Conservation (phyloP, 1,284 basidiomycete genomes). For the Marasmius oreades region DNA sequence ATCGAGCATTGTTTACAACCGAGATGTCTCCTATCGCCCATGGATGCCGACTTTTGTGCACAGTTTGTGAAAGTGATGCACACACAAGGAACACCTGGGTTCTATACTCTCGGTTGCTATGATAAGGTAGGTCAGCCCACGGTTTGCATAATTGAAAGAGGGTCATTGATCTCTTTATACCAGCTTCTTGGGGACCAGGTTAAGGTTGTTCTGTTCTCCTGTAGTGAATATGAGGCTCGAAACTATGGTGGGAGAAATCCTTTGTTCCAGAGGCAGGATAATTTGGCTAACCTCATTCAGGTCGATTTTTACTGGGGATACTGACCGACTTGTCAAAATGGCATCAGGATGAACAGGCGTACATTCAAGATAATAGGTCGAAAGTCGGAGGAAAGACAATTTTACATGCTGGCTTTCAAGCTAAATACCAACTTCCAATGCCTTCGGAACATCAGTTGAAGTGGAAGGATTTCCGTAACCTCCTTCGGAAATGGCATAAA, state of each 20-base stretch:
- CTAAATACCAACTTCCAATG: slow-evolving; percentile 38
- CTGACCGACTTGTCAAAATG: slow-evolving; percentile 76
- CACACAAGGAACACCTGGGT: slow-evolving; percentile 80
- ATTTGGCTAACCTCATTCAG: slow-evolving; percentile 32
- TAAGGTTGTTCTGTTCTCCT: slow-evolving; percentile 84
- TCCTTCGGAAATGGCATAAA: slow-evolving; percentile 82
- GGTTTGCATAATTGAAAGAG: background rate
- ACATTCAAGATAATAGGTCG: slow-evolving; percentile 61
- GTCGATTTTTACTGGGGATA: slow-evolving; percentile 81
- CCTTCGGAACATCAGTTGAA: slow-evolving; percentile 55
- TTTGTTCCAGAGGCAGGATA: slow-evolving; percentile 8
- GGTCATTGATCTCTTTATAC: slow-evolving; percentile 12
- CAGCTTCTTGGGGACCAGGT: slow-evolving; percentile 83
- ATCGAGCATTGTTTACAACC: slow-evolving; percentile 94
- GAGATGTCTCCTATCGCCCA: slow-evolving; percentile 87
- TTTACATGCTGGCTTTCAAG: slow-evolving; percentile 64
- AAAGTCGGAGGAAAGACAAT: slow-evolving; percentile 63
- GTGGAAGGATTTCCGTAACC: slow-evolving; percentile 69
- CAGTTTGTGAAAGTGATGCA: slow-evolving; percentile 90
- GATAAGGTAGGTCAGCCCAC: slow-evolving; percentile 58
- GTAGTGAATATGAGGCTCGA: slow-evolving; percentile 93
- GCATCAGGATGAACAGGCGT: slow-evolving; percentile 68
- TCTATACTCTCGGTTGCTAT: slow-evolving; percentile 84
- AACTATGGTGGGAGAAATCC: slow-evolving; percentile 72
- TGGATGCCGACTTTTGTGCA: slow-evolving; percentile 94